Base-by-base conservation (phyloP, 2,329 filamentous ascomycete genomes). In the Epichloe elymi region DNA sequence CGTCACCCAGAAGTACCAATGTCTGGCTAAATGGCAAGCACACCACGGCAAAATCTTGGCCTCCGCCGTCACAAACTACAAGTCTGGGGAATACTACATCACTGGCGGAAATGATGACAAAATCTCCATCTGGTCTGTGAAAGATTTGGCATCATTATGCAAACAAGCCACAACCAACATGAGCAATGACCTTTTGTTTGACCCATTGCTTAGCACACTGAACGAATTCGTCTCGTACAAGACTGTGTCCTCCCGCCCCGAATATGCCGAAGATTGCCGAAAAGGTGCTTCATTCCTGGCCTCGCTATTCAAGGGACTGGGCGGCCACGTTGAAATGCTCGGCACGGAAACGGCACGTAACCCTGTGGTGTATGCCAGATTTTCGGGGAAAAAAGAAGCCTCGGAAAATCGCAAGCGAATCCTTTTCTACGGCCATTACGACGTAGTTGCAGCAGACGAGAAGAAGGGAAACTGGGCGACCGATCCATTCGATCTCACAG, bases 351-450 rank as follows among this genome's bases (percentile, higher is more conserved):
- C 86, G 58, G 74, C 77, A 33, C 84, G 87, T 59, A 97, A 97
- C 62, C 93, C 93, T 0, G 84, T 98, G n/a, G 89, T 98, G 0
- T 85, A 86, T 58, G 93, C 93, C 40, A 86, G 84, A 53, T 98
- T 98, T 64, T 79, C 80, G 43, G 89, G 85, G 4, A 93, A 83
- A 66, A 66, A 80, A 76, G 75, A 80, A 11, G 78, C 81, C 1
- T 71, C 79, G 0, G 75, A 78, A 26, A 73, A 79, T 26, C 79
- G 87, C 17, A 95, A 93, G 69, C 89, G 88, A 33, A 87, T 97
- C 8, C 71, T 98, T 0, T 98, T 98, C 65, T 98, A 98, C 62
- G 93, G 94, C 0, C 93, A 98, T 65, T 98, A 98, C 71, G 93
- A 98, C 63, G 90, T 98, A 2, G 93, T 98, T 3, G 80, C 89